Conservation (phyloP, 371 early-diverging fungal species). For the Mucor piriformis region DNA sequence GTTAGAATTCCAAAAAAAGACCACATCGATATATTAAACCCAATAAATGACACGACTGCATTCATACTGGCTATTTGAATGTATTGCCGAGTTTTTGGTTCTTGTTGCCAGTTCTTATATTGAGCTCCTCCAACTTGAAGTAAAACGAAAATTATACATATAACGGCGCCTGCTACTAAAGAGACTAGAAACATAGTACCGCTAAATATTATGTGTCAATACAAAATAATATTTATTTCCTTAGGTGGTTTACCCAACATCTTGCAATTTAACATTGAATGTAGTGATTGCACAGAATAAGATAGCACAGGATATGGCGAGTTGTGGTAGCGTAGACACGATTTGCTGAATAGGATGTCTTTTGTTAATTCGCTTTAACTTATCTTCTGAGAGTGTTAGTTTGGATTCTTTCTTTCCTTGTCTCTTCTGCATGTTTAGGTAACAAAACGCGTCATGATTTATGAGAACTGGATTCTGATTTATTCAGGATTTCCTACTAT, state of each 20-base stretch:
- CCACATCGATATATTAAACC: slow-evolving; percentile 23
- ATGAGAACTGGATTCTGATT: too few relatives aligned
- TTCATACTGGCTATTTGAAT: slow-evolving; percentile 25
- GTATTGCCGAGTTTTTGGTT: slow-evolving; percentile 18
- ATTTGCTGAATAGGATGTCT: slow-evolving; percentile 21
- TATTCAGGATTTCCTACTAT: too few relatives aligned
- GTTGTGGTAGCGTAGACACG: slow-evolving; percentile 21
- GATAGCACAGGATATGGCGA: slow-evolving; percentile 24
- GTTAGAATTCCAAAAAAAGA: slow-evolving; percentile 20
- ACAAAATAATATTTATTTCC: background rate
- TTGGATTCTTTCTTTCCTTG: slow-evolving; percentile 26
- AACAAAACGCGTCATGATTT: too few relatives aligned
- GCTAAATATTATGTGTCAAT: slow-evolving; percentile 1
- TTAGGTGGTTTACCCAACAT: background rate
- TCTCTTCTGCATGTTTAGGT: slow-evolving; percentile 5
- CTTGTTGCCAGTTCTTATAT: slow-evolving; percentile 31
- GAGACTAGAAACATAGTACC: slow-evolving; percentile 15
- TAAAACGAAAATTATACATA: slow-evolving; percentile 17
- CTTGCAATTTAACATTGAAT: background rate
- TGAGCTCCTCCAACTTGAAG: slow-evolving; percentile 25
- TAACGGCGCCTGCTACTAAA: background rate
- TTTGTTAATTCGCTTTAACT: background rate
- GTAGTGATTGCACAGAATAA: slow-evolving; percentile 14
- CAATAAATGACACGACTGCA: slow-evolving; percentile 22
- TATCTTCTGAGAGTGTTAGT: background rate